Base-by-base conservation (phyloP, 495 filamentous ascomycete species). In the Talaromyces trachyspermus region DNA sequence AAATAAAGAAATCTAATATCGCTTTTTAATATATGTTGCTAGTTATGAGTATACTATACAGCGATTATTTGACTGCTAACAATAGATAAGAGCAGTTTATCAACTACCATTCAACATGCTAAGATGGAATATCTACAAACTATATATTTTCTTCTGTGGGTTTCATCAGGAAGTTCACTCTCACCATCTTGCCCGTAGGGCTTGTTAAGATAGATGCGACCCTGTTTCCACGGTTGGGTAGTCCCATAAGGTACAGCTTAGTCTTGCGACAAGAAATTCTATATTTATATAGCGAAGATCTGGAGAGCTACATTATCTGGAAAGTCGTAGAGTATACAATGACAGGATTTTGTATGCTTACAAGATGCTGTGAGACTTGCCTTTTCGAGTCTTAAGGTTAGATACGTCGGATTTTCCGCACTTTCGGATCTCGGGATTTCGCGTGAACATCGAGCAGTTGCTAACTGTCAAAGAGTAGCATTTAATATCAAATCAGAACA, bases 1-100 rank as follows among this genome's bases (percentile, higher is more conserved):
- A 60, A 6, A 71, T 52, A 22, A 79, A 66, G 0, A 65, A 62
- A 0, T 82, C 84, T 35, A 86, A 74, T 25, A 72, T 65, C 3
- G 82, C 66, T 17, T 76, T 69, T 2, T 66, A 63, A 26, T 80
- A 54, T 25, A 68, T 57, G 12, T 64, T 66, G 43, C 62, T 57
- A 30, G 62, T 61, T 19, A 56, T 62, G 3, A 54, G 50, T 14
- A 74, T 45, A 4, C 56, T 48, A 5, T 41, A 44, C 12, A 74
- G 43, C 0, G 59, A 63, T 41, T 50, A 59, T 10, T 59, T 49
- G 23, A 72, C 30, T 2, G 58, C 55, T 2, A 30, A 51, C 8
- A 64, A 46, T 22, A 71, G 43, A 2, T 54, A 52, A 12, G 19
- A 14, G n/a, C 51, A 46, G 35, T 69, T 68, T 18, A 56, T 58